Base-by-base conservation (phyloP, 2,329 filamentous ascomycete genomes). In the Curvularia sp. region DNA sequence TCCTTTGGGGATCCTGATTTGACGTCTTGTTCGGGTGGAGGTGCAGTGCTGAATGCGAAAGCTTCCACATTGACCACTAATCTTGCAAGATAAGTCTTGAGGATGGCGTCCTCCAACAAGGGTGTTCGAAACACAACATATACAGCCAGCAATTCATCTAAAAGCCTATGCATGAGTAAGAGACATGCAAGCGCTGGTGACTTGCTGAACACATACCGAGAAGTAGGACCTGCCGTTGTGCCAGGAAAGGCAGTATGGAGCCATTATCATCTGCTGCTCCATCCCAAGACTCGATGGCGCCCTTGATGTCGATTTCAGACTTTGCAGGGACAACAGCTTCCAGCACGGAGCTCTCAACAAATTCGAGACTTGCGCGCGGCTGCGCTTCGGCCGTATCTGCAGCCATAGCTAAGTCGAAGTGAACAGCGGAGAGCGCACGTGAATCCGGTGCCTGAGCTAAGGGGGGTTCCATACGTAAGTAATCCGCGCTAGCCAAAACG, bases 91-190 rank as follows among this genome's bases (percentile, higher is more conserved):
- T 87, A 86, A 34, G 84, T 81, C 55, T 84, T 81, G 19, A 92
- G 77, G 0, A 80, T 79, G 30, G 80, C 74, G 59, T 89, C 83
- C 54, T 86, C 83, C 55, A 84, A 80, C 69, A 84, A 81, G 3
- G 87, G 87, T 8, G 87, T 87, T 68, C 85, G 85, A 56, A 93
- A 82, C 10, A 91, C 81, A 61, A 93, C 79, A 69, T 90, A 87
- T 18, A 92, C 82, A 62, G 88, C 80, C 55, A 90, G 83, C 25
- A 86, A 86, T 80, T 93, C 90, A 84, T 93, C 90, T 93, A 79
- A 57, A 72, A 49, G 71, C 80, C 79, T 83, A 78, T 67, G 68
- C 32, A 78, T 84, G 76, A 84, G 83, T 81, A 81, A 83, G 78
- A 81, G 66, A 71, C 57, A 58, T 69, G 79, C 80, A 70, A 64